phyloP scores from a whole-genome alignment of 352 stramenopile genomes.

The Globisporangium polare region DNA sequence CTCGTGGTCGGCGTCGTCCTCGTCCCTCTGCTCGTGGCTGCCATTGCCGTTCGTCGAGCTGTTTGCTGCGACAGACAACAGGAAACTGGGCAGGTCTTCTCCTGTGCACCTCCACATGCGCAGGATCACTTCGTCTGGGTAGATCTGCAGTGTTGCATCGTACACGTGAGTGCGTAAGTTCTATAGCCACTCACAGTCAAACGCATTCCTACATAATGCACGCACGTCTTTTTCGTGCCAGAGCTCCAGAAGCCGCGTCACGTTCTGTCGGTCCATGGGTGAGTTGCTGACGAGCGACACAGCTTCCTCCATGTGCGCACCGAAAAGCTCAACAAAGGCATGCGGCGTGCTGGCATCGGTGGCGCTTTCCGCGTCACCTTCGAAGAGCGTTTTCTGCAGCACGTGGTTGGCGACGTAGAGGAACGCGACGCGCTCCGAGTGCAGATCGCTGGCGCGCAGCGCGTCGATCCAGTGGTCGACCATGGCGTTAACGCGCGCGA shows the following conservation, averaged over 20 bases:
- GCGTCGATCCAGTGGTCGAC: constrained; percentile 61
- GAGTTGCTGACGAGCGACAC: constrained; percentile 83
- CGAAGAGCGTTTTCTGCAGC: constrained; percentile 65
- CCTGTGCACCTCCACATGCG: constrained; percentile 77
- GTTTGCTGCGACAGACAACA: constrained; percentile 20
- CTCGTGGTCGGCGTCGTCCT: constrained; percentile 27
- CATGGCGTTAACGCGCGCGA: constrained; percentile 36
- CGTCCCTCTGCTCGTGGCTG: constrained; percentile 9
- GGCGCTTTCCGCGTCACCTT: constrained; percentile 10
- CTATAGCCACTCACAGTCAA: neutral
- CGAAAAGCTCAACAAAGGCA: constrained; percentile 32
- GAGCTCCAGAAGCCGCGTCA: constrained; percentile 65
- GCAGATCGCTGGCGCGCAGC: constrained; percentile 67
- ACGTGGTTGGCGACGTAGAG: constrained; percentile 86
- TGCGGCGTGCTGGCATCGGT: constrained; percentile 1
- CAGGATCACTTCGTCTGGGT: constrained; percentile 47
- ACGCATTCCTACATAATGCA: neutral
- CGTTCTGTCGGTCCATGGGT: constrained; percentile 74
- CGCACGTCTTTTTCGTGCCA: constrained; percentile 72
- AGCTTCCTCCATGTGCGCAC: constrained; percentile 55
- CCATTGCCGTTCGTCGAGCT: neutral
- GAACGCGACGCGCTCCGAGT: constrained; percentile 77
- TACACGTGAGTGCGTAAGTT: neutral
- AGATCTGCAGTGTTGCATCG: constrained; percentile 25
- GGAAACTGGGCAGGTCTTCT: constrained; percentile 58